phyloP scores from a whole-genome alignment of 257 asterid species.

The Gentiana dahurica region DNA sequence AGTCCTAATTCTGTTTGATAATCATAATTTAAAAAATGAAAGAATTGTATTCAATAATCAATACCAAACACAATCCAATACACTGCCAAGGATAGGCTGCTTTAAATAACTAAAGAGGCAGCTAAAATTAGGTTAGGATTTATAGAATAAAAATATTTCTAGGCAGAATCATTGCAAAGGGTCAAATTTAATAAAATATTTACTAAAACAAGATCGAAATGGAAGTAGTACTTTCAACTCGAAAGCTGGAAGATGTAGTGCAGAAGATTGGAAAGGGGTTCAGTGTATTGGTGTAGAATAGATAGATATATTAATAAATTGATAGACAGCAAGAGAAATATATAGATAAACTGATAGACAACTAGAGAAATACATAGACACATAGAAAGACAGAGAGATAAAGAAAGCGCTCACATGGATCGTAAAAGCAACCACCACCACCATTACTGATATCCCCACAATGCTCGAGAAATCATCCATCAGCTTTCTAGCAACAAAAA shows the following conservation, averaged over 20 bases:
- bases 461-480: slow-evolving; percentile 53
- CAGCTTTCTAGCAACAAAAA: slow-evolving; percentile 83
- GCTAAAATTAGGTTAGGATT: no score
- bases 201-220: no score
- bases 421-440: slow-evolving; percentile 57
- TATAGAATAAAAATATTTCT: no score
- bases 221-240: not conserved
- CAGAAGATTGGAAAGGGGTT: not conserved
- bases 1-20: no score
- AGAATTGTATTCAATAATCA: no score
- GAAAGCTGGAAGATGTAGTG: not conserved
- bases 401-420: slow-evolving; percentile 44
- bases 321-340: not conserved
- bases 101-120: no score
- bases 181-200: no score
- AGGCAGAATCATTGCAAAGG: no score
- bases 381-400: slow-evolving; percentile 12
- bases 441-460: slow-evolving; percentile 73
- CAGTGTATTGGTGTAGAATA: not conserved
- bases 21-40: no score
- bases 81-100: no score
- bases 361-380: not conserved
- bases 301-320: not conserved
- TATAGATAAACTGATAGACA: not conserved
- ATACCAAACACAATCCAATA: no score